Percentiles rank a stretch among this genome's conserved stretches.
phyloP scores from a whole-genome alignment of 2,329 filamentous ascomycete species.

The Phialocephala sp. region DNA sequence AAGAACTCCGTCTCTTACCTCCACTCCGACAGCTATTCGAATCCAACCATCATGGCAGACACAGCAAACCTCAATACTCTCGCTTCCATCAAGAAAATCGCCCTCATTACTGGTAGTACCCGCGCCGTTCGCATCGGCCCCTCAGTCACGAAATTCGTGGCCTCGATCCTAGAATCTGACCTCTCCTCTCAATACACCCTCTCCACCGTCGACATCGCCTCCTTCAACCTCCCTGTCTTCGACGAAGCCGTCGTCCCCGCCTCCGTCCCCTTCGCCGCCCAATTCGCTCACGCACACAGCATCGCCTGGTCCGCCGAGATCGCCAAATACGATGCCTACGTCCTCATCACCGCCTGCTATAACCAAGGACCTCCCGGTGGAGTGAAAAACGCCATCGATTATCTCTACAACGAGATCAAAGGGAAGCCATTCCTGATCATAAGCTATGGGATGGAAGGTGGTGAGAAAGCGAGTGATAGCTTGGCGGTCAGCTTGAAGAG shows the following conservation, averaged over 20 bases:
- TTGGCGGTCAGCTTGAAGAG: conserved; percentile 39
- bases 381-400: conserved; percentile 68
- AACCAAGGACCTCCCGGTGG: conserved; percentile 60
- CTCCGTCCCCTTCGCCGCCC: conserved; percentile 45
- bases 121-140: conserved; percentile 25
- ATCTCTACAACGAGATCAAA: conserved; percentile 62
- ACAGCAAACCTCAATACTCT: neutral
- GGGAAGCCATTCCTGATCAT: conserved; percentile 60
- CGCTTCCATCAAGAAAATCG: conserved; percentile 23
- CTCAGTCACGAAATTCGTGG: conserved; percentile 23
- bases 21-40: neutral
- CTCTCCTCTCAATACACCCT: conserved; percentile 33
- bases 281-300: conserved; percentile 50
- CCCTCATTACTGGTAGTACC: conserved; percentile 28
- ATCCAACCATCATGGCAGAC: neutral
- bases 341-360: conserved; percentile 60
- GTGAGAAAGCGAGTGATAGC: conserved; percentile 42
- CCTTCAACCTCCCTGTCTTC: conserved; percentile 51
- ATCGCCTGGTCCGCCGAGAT: conserved; percentile 53
- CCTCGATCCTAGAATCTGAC: conserved; percentile 11
- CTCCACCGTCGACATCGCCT: conserved; percentile 45
- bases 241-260: conserved; percentile 50
- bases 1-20: neutral
- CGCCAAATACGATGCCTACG: conserved; percentile 51
- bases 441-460: conserved; percentile 57